Evolutionary conservation across 805 yeast genomes (phyloP), one percentile per base, ranked within the genome.

Genomic region (Barnettozyma populi): DNA sequence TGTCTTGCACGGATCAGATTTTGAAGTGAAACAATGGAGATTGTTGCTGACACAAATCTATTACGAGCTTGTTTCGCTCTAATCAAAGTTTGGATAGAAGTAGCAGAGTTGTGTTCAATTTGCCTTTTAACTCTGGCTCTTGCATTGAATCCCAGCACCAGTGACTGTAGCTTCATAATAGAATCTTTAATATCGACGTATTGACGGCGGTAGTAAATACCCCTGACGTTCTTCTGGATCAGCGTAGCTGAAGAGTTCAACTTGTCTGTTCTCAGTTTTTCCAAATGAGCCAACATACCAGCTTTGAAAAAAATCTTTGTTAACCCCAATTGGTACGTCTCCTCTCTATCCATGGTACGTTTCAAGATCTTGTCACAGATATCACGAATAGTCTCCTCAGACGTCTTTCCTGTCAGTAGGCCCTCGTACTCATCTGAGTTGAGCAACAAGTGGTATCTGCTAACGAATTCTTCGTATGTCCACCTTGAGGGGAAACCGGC

Each of bases 401-500:
- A 72, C 1, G 80, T 74, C 34, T 73, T 60, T 4, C 73, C 72
- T 39, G 76, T 72, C 64, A 82, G 72, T 14, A 83, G 79, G 44
- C 72, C 69, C 34, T 79, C 75, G 82, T 95, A 86, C 51, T 79
- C 76, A 35, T 72, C 70, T 0, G 97, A 84, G 36, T 82, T 78
- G 36, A 90, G 80, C 50, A 92, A 74, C 61, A 90, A 82, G 61
- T 89, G 92, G 65, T 90, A 92, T 61, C 97, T 79, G 53, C 82
- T 78, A 18, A 90, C 95, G 72, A 92, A 92, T 63, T 94, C 98
- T 45, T 84, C 90, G 63, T 89, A 94, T 2, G 96, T 80, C 90
- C 97, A 89, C 63, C 97, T 77, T 0, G 97, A 85, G 16, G 99
- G 99, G 76, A 90, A 92, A 36, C 99, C 99, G 44, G 96, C 97